Evolutionary conservation across 2,329 filamentous ascomycete species (phyloP).

Genomic region (Colletotrichum aenigma): DNA sequence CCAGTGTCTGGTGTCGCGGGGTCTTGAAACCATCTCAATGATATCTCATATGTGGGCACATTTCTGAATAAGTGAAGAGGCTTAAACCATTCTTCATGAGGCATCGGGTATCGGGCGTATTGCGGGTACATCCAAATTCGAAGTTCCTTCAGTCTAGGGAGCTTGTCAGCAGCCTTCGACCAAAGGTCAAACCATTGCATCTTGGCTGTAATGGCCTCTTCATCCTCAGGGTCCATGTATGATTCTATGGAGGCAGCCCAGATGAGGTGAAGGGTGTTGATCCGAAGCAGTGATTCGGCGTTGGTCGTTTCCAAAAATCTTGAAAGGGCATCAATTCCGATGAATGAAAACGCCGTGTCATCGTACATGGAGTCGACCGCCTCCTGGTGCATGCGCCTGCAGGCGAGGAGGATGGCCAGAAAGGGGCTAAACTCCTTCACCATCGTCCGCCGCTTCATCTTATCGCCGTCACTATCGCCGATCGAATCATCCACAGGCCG

Average conservation of each 20-base stretch:
- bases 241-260: conserved; percentile 6
- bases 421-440: conserved; percentile 18
- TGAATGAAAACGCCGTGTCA: conserved; percentile 20
- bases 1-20: background rate
- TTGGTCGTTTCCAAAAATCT: background rate
- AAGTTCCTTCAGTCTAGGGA: background rate
- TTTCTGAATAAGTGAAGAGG: conserved; percentile 1
- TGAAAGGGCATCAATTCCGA: background rate
- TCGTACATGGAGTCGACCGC: conserved; percentile 9
- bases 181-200: background rate
- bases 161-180: background rate
- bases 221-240: background rate
- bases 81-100: conserved; percentile 5
- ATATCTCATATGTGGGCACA: background rate
- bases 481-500: background rate
- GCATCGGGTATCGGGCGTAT: conserved; percentile 11
- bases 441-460: background rate
- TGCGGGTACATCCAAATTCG: conserved; percentile 7
- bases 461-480: background rate
- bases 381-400: conserved; percentile 15
- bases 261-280: background rate
- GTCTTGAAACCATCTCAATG: conserved; percentile 8
- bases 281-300: background rate
- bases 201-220: background rate
- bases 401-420: conserved; percentile 1